These are phyloP conservation scores for Xylaria sp. DNA, from an alignment of 2,329 filamentous ascomycete genomes.

Conservation along the genomic window DNA sequence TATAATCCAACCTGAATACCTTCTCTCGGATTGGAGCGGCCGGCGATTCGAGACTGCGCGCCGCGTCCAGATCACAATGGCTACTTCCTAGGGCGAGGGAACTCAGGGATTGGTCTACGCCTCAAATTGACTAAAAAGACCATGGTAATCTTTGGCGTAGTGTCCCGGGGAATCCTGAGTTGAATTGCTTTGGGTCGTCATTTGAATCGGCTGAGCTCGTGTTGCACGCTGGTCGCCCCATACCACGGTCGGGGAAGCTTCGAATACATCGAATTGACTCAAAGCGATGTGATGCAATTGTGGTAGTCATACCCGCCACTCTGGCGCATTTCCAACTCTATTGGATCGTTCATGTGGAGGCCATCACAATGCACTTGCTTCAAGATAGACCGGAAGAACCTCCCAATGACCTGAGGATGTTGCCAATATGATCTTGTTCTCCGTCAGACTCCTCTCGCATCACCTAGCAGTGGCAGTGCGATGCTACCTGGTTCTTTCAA, in stretches of 20 bases:
- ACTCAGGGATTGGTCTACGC: background rate
- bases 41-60: background rate
- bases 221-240: background rate
- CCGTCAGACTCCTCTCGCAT: background rate
- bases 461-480: background rate
- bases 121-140: background rate
- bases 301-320: background rate
- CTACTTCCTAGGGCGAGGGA: too few relatives aligned
- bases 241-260: background rate
- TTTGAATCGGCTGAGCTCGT: background rate
- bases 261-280: background rate
- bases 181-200: too few relatives aligned
- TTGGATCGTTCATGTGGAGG: background rate
- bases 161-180: background rate
- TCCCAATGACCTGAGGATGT: too few relatives aligned
- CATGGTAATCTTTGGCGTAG: background rate
- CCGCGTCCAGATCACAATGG: background rate
- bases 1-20: background rate
- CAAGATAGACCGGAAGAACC: background rate
- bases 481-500: background rate
- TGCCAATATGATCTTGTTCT: background rate
- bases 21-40: background rate
- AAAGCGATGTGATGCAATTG: background rate
- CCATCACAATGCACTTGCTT: background rate
- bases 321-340: constrained; percentile 1